Base-by-base conservation (phyloP, 2,329 filamentous ascomycete genomes). In the Orbilia javanica region DNA sequence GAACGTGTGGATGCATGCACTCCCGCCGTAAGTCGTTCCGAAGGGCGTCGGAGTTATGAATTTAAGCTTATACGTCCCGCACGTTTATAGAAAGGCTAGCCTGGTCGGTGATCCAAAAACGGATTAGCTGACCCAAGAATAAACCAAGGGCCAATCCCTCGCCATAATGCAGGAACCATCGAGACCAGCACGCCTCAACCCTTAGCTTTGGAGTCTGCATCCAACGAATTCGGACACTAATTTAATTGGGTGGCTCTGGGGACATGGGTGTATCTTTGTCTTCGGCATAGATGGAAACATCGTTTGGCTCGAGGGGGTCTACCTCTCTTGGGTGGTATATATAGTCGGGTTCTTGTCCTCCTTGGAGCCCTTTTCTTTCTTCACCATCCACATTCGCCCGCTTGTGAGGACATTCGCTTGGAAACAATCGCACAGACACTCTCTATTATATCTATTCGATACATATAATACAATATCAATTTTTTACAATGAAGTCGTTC, bases 31-130 rank as follows among this genome's bases (percentile, higher is more conserved):
- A 10, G 55, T 60, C 6, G 20, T 60, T 60, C 55, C 55, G 55
- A 60, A 60, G 55, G 20, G 55, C 55, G 34, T 60, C 55, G 55
- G 55, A 60, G 55, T 60, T 60, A 60, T 60, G 55, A 60, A 60
- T 60, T 60, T 60, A 60, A 60, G 55, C 55, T 60, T 60, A 60
- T 34, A 22, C 6, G 8, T n/a, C 18, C 52, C 29, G 31, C 52
- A 36, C 52, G 31, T 60, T 60, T 60, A 27, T 39, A 39, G 55
- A 60, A 42, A 39, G 34, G n/a, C 31, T 39, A 42, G 27, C 55
- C 34, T 42, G 10, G 34, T 13, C 31, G 10, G 55, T 13, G 31
- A 22, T 15, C 55, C 55, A 15, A 60, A 60, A 60, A 22, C 20
- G 55, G 55, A 42, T n/a, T 60, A 60, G 55, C 34, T 27, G 55